Conservation (phyloP, 1,284 basidiomycete species). For the Cryptococcus sp. region DNA sequence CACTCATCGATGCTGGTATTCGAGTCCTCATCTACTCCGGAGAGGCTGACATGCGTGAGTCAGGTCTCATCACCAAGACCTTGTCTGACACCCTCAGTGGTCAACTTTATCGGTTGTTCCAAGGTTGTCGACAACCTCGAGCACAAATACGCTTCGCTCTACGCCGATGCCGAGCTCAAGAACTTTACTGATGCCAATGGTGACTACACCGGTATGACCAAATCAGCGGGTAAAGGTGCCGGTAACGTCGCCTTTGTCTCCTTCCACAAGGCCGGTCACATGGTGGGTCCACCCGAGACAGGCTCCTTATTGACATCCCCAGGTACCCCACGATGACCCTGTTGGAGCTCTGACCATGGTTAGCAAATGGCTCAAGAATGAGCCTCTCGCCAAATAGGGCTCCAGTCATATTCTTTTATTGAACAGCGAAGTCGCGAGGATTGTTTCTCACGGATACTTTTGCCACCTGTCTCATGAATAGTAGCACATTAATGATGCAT, state of each 20-base stretch:
- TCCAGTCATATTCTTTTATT: too few species aligned
- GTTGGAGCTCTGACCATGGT: constrained; percentile 63
- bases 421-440: too few species aligned
- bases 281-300: constrained; percentile 47
- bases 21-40: constrained; percentile 77
- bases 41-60: constrained; percentile 67
- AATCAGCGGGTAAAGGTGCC: constrained; percentile 60
- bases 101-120: constrained; percentile 41
- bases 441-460: too few species aligned
- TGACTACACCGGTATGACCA: constrained; percentile 37
- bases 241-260: constrained; percentile 72
- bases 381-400: constrained; percentile 39
- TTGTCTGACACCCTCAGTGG: constrained; percentile 15
- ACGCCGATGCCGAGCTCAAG: constrained; percentile 53
- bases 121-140: constrained; percentile 34
- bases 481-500: too few species aligned
- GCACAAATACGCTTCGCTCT: constrained; percentile 61
- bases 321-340: constrained; percentile 74
- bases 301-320: constrained; percentile 2
- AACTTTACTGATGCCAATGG: constrained; percentile 54
- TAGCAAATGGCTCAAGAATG: constrained; percentile 54
- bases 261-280: constrained; percentile 70
- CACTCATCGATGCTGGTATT: constrained; percentile 68
- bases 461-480: too few species aligned
- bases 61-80: neutral